A percentile compares a stretch with the other conserved stretches of the same genome.
Conservation (phyloP, 2,329 filamentous ascomycete genomes). For the Capronia americana region DNA sequence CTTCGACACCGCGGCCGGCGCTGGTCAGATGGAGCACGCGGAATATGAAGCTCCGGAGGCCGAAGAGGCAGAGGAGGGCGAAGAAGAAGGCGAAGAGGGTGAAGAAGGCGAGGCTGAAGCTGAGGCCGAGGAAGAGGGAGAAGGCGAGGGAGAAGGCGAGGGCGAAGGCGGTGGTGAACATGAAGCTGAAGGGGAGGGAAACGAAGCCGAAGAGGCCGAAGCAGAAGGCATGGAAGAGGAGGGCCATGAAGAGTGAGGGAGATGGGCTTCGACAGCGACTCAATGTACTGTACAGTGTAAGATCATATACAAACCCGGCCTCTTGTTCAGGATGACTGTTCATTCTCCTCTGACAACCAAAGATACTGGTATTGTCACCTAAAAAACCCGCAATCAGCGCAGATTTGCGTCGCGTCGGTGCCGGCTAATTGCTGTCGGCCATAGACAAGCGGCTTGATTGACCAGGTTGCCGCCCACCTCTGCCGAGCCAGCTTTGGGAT, state of each 20-base stretch:
- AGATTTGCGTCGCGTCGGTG: not conserved
- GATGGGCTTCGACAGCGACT: not conserved
- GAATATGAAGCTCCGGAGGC: not conserved
- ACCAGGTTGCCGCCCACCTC: not conserved
- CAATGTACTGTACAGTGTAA: not conserved
- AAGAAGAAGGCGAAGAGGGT: not conserved
- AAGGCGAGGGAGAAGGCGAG: too few relatives aligned
- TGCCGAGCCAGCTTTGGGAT: not conserved
- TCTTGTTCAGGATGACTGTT: too few relatives aligned
- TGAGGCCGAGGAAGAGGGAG: not conserved
- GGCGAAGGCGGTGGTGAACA: too few relatives aligned
- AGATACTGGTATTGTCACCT: not conserved
- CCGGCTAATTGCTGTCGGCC: not conserved
- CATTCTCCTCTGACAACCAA: too few relatives aligned
- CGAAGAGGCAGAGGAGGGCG: not conserved
- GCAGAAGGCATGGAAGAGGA: not conserved
- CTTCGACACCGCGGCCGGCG: not conserved
- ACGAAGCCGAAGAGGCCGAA: not conserved
- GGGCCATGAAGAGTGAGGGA: not conserved
- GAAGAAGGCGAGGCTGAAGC: not conserved
- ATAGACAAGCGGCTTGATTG: not conserved
- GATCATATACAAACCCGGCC: not conserved
- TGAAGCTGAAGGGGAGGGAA: not conserved
- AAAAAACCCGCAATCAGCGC: not conserved
- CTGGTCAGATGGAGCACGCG: not conserved